Base-by-base conservation (phyloP, 2,329 filamentous ascomycete genomes). In the Paracoccidioides lutzii region DNA sequence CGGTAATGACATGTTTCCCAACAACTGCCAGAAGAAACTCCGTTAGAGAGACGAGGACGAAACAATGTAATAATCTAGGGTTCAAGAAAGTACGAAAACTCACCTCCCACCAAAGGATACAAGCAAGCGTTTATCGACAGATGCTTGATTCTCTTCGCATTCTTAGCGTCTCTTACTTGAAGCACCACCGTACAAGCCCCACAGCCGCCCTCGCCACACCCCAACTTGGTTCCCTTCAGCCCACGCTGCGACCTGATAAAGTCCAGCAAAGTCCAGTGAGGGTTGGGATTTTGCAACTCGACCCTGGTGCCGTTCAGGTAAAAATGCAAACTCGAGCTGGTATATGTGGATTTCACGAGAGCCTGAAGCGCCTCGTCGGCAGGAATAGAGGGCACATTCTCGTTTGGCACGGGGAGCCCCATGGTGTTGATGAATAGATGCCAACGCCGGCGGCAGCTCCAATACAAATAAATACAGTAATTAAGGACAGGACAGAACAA, bases 1-100 rank as follows among this genome's bases (percentile, higher is more conserved):
- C 82, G 6, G 90, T 95, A 68, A 95, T 90, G 64, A 95, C 87
- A 77, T 95, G 90, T 67, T 95, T 95, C 50, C 89, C 90, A 66
- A 94, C 88, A 37, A 95, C 80, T 53, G 40, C 22, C 10, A 32
- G 15, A 15, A 41, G 4, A 15, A 30, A 5, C 6, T 35, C 12
- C 2, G 45, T 56, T 10, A 57, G 22, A 41, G 42, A 10, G 33
- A 32, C 41, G 9, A 49, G 8, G 5, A 43, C 30, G 28, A n/a
- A 40, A 30, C 12, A 33, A n/a, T 14, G 22, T 15, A 15, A 14
- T 9, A 22, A 43, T 15, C 28, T 9, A 43, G 4, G 10, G 38
- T 41, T 41, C 28, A 43, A 7, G 22, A 7, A 5, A n/a, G 28
- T 32, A 22, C 22, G 10, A 4, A 42, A 35, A 55, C 52, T 35